Percentiles rank a stretch among this genome's conserved stretches.
phyloP scores from a whole-genome alignment of 1,284 basidiomycete species.

The Pisolithus thermaeus region DNA sequence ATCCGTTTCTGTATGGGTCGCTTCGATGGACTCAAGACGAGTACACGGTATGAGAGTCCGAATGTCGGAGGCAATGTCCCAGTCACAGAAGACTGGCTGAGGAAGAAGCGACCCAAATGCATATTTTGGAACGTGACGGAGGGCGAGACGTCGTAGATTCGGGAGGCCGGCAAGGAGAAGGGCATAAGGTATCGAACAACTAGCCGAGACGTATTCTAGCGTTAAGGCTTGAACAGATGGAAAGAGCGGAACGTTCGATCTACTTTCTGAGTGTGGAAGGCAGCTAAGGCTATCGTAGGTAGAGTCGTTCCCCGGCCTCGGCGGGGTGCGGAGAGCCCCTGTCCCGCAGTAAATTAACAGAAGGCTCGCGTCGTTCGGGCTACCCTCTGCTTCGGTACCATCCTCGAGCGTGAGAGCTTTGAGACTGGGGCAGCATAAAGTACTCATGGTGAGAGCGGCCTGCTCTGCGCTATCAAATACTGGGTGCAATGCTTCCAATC shows the following conservation, averaged over 20 bases:
- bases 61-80: constrained; percentile 7
- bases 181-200: constrained; percentile 22
- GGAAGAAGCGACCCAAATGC: constrained; percentile 30
- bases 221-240: constrained; percentile 31
- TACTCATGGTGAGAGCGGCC: constrained; percentile 30
- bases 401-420: constrained; percentile 8
- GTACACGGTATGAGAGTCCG: constrained; percentile 11
- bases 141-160: constrained; percentile 29
- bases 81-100: constrained; percentile 9
- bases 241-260: constrained; percentile 20
- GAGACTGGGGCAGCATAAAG: constrained; percentile 32
- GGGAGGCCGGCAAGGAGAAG: constrained; percentile 27
- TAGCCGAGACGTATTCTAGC: constrained; percentile 31
- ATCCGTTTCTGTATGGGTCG: constrained; percentile 15
- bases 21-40: constrained; percentile 5
- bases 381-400: constrained; percentile 32
- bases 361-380: constrained; percentile 31
- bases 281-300: constrained; percentile 3
- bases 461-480: constrained; percentile 36
- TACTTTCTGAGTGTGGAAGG: constrained; percentile 7
- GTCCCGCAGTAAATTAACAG: constrained; percentile 34
- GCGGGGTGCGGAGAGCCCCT: constrained; percentile 19
- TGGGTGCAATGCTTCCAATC: constrained; percentile 31
- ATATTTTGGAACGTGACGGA: constrained; percentile 28
- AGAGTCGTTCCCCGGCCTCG: constrained; percentile 11